A percentile compares a stretch with the other conserved stretches of the same genome.
Evolutionary conservation across 495 filamentous ascomycete genomes (phyloP).

Genomic region (Aspergillus wentii): DNA sequence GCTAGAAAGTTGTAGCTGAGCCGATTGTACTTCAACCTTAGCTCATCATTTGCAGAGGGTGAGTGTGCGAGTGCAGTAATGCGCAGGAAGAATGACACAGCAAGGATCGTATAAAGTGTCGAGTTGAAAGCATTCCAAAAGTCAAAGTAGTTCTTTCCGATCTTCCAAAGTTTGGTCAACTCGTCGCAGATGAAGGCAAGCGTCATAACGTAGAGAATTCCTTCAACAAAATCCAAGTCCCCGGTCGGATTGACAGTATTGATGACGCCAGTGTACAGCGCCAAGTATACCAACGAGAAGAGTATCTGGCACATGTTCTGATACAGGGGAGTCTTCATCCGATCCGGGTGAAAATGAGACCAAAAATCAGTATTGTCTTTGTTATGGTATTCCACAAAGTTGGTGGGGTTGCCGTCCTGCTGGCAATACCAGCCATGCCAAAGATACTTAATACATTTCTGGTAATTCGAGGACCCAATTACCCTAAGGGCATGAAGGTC

Average conservation of each 20-base stretch:
- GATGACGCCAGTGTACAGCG: constrained; percentile 82
- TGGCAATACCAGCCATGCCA: constrained; percentile 97
- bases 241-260: constrained; percentile 80
- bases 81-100: constrained; percentile 69
- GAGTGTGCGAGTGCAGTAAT: constrained; percentile 70
- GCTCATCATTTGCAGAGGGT: constrained; percentile 35
- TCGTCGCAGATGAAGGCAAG: constrained; percentile 92
- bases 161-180: constrained; percentile 81
- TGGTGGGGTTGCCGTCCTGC: constrained; percentile 79
- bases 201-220: constrained; percentile 84
- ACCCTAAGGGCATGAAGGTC: constrained; percentile 85
- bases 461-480: constrained; percentile 89
- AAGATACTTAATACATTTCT: constrained; percentile 85
- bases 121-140: constrained; percentile 97
- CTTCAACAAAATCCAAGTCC: constrained; percentile 81
- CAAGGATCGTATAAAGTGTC: constrained; percentile 71
- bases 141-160: constrained; percentile 78
- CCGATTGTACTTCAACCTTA: constrained; percentile 65
- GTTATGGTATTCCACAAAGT: constrained; percentile 77
- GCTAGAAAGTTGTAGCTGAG: constrained; percentile 90
- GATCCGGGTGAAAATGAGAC: constrained; percentile 84
- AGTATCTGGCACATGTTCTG: constrained; percentile 87
- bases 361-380: constrained; percentile 70
- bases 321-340: constrained; percentile 87
- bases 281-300: constrained; percentile 77